phyloP scores from a whole-genome alignment of 257 asterid genomes.

The Solanum boliviense region DNA sequence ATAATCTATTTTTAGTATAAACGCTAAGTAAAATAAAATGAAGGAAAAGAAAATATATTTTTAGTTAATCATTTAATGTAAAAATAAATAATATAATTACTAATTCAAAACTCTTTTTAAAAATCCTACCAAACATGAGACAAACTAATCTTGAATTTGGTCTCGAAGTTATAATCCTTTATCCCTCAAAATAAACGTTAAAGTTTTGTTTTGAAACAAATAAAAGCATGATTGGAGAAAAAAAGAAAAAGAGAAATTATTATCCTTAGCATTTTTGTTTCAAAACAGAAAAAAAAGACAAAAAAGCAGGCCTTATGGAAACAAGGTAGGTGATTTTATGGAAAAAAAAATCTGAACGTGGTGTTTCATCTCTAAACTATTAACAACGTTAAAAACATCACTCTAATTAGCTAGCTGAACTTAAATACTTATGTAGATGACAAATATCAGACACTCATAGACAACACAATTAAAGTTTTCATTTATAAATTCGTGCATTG shows the following conservation, averaged over 20 bases:
- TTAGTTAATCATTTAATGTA: neutral
- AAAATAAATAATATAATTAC: neutral
- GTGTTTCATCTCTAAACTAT: too few relatives aligned
- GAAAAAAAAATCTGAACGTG: rapidly evolving
- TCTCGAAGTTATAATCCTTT: neutral
- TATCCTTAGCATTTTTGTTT: neutral
- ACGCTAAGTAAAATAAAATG: too few relatives aligned
- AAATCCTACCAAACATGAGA: neutral
- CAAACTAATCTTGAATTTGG: neutral
- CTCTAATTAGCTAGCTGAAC: too few relatives aligned
- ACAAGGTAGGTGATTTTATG: neutral
- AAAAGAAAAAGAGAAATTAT: neutral
- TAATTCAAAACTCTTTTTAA: neutral
- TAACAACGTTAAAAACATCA: too few relatives aligned
- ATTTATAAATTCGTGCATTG: too few relatives aligned
- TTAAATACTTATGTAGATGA: too few relatives aligned
- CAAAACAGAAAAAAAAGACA: neutral
- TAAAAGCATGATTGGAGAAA: neutral
- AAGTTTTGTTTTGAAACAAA: neutral
- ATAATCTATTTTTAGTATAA: too few relatives aligned
- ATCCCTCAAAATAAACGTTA: neutral
- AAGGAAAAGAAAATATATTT: too few relatives aligned
- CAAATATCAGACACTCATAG: too few relatives aligned
- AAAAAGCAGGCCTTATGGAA: neutral
- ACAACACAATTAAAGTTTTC: too few relatives aligned